Conservation (phyloP, 305 asterid species). For the Solanum hybrid region DNA sequence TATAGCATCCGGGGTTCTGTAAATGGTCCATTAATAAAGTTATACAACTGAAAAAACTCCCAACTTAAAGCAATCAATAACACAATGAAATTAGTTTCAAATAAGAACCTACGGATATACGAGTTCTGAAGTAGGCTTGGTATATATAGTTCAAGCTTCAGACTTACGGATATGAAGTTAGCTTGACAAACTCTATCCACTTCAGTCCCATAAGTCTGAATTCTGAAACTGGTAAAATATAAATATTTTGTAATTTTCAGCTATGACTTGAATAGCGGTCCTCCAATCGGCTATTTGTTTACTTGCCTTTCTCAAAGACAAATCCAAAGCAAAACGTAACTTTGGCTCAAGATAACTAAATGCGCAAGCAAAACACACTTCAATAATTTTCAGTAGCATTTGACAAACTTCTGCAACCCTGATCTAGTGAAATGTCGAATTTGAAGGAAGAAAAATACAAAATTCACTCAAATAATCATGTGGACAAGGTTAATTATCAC, state of each 20-base stretch:
- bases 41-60: too few species aligned
- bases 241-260: neutral
- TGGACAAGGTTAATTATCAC: neutral
- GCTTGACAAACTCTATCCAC: neutral
- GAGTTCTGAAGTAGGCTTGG: neutral
- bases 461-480: neutral
- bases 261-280: neutral
- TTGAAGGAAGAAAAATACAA: neutral
- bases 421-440: neutral
- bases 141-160: neutral
- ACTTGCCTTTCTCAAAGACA: neutral
- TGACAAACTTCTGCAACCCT: neutral
- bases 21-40: too few species aligned
- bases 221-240: neutral
- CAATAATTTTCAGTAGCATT: neutral
- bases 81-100: too few species aligned
- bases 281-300: neutral
- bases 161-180: neutral
- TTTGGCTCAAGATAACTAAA: neutral
- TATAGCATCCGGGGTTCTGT: too few species aligned
- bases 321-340: neutral
- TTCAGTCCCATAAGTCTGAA: neutral
- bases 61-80: too few species aligned
- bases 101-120: too few species aligned
- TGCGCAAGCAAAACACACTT: neutral